phyloP scores from a whole-genome alignment of 352 stramenopile species.

The Pythium diclinum region DNA sequence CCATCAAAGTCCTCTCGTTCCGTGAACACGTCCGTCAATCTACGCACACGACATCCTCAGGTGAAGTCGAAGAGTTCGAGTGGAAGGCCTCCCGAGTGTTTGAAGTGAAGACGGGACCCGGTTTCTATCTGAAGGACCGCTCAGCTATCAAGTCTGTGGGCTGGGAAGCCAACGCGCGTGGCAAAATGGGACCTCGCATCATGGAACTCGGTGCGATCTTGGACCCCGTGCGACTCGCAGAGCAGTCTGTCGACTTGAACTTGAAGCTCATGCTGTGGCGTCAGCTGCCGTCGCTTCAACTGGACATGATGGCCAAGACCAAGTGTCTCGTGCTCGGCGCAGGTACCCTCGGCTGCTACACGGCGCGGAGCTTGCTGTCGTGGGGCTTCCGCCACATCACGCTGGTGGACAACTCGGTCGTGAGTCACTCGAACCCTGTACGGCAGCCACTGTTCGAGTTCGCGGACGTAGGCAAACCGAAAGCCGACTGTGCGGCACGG shows the following conservation, averaged over 20 bases:
- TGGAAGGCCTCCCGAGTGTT: slow-evolving; percentile 63
- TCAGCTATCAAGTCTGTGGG: slow-evolving; percentile 39
- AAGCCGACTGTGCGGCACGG: slow-evolving; percentile 92
- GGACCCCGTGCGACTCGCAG: slow-evolving; percentile 87
- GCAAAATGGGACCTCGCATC: slow-evolving; percentile 67
- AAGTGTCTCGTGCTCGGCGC: slow-evolving; percentile 96
- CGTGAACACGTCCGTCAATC: slow-evolving; percentile 69
- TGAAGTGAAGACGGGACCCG: slow-evolving; percentile 34
- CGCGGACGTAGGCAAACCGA: slow-evolving; percentile 92
- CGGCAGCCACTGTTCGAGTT: slow-evolving; percentile 96
- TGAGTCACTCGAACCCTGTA: slow-evolving; percentile 98
- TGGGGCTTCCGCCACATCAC: slow-evolving; percentile 98
- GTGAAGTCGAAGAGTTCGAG: slow-evolving; percentile 37
- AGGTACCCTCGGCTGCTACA: slow-evolving; percentile 96
- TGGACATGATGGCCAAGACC: slow-evolving; percentile 86
- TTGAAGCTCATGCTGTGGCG: slow-evolving; percentile 99
- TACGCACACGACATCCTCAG: background rate
- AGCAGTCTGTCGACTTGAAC: slow-evolving; percentile 97
- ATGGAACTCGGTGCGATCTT: slow-evolving; percentile 75
- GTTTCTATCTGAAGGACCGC: slow-evolving; percentile 19
- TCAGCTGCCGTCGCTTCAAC: slow-evolving; percentile 92
- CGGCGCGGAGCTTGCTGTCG: slow-evolving; percentile 92
- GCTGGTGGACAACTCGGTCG: slow-evolving; percentile 96
- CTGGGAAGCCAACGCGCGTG: slow-evolving; percentile 73
- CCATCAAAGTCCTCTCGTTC: slow-evolving; percentile 62